Conservation (phyloP, 2,329 filamentous ascomycete genomes). For the Ascochyta clinopodiicola region DNA sequence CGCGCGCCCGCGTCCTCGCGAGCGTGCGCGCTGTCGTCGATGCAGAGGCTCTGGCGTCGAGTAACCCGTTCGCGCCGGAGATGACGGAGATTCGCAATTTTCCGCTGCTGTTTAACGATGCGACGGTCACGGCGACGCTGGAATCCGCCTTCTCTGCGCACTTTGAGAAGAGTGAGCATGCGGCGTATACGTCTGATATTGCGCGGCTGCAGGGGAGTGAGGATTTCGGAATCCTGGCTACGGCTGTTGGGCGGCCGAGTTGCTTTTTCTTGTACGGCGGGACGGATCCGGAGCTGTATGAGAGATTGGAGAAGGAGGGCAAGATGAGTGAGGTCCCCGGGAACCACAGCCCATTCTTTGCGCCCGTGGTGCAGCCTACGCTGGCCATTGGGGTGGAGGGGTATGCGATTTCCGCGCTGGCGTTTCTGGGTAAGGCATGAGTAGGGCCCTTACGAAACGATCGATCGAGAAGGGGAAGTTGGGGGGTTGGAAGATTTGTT, state of each 20-base stretch:
- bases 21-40: slow-evolving; percentile 61
- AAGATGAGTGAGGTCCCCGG: slow-evolving; percentile 59
- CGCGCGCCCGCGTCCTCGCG: slow-evolving; percentile 56
- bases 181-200: slow-evolving; percentile 48
- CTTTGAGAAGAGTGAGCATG: slow-evolving; percentile 47
- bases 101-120: slow-evolving; percentile 62
- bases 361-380: slow-evolving; percentile 65
- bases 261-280: slow-evolving; percentile 66
- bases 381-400: slow-evolving; percentile 60
- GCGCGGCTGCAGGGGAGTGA: slow-evolving; percentile 59
- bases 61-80: slow-evolving; percentile 52
- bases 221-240: slow-evolving; percentile 65
- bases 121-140: slow-evolving; percentile 50
- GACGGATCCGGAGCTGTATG: slow-evolving; percentile 58
- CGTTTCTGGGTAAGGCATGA: slow-evolving; percentile 45
- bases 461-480: too few relatives aligned
- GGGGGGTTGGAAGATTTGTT: neutral
- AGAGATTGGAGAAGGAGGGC: slow-evolving; percentile 56
- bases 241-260: slow-evolving; percentile 56
- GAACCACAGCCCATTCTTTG: slow-evolving; percentile 67
- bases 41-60: slow-evolving; percentile 61
- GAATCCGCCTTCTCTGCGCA: slow-evolving; percentile 54
- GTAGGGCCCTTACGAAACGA: too few relatives aligned
- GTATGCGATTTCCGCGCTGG: slow-evolving; percentile 59
- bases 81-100: slow-evolving; percentile 51